A percentile compares a stretch with the other conserved stretches of the same genome.
Conservation (phyloP, 1,139 yeast species). For the Meyerozyma smithsonii region DNA sequence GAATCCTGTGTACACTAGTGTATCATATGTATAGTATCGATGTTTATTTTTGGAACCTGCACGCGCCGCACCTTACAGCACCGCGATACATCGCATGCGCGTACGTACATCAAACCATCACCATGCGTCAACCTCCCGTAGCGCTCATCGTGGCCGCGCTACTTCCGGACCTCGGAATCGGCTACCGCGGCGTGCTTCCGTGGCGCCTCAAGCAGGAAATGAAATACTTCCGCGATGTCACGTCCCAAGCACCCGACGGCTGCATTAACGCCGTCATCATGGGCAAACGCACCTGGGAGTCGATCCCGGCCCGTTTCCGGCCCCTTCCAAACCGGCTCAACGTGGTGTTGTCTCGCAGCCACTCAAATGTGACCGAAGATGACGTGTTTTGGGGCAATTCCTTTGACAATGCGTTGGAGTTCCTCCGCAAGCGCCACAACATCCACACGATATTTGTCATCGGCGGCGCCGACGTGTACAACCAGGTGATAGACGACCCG, state of each 20-base stretch:
- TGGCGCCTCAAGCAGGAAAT: conserved; percentile 86
- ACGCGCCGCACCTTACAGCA: too few relatives aligned
- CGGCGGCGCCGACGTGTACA: conserved; percentile 91
- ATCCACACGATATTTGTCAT: conserved; percentile 69
- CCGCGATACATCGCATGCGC: too few relatives aligned
- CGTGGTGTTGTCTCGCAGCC: conserved; percentile 61
- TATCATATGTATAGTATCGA: conserved; percentile 1
- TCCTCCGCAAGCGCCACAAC: conserved; percentile 12
- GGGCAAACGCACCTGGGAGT: conserved; percentile 97
- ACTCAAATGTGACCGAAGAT: conserved; percentile 15
- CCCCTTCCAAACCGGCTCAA: conserved; percentile 78
- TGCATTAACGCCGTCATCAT: conserved; percentile 75
- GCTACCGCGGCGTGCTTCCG: conserved; percentile 75
- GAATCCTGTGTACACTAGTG: conserved; percentile 3
- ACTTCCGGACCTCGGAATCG: conserved; percentile 78
- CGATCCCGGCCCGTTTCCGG: conserved; percentile 78
- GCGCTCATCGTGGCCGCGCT: conserved; percentile 82
- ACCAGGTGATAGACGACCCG: conserved; percentile 42
- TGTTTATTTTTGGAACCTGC: conserved; percentile 1
- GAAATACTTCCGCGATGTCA: conserved; percentile 75
- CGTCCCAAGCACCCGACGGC: conserved; percentile 36
- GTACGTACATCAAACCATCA: too few relatives aligned
- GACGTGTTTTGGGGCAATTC: conserved; percentile 41
- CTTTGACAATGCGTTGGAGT: conserved; percentile 39
- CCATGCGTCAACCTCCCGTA: conserved; percentile 27